These are phyloP conservation scores for Posidonia australis DNA, from an alignment of 106 monocot species.

Conservation along the genomic window DNA sequence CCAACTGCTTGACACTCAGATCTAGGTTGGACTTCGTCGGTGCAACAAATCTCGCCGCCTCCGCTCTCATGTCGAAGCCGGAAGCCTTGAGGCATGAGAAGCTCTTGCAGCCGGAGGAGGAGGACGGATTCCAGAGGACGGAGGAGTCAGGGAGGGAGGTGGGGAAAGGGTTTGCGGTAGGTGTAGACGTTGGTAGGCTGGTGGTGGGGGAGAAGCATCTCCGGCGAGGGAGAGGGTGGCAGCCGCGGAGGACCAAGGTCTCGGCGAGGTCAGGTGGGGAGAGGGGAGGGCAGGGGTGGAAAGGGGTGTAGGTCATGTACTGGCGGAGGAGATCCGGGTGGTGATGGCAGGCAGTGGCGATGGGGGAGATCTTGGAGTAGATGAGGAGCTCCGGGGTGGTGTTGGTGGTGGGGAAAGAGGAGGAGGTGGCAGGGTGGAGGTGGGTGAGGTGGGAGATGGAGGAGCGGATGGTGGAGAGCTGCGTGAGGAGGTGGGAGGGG, in stretches of 20 bases:
- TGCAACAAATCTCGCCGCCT: slow-evolving; percentile 34
- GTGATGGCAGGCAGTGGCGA: slow-evolving; percentile 85
- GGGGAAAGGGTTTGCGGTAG: slow-evolving; percentile 7
- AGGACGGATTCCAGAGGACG: slow-evolving; percentile 31
- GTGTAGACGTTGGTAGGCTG: slow-evolving; percentile 18
- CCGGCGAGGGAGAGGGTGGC: slow-evolving; percentile 98
- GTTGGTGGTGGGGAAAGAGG: slow-evolving; percentile 1
- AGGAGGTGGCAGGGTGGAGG: neutral
- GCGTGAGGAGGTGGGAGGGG: slow-evolving; percentile 37
- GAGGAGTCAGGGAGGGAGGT: slow-evolving; percentile 42
- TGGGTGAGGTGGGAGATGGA: neutral
- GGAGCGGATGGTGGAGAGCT: slow-evolving; percentile 42
- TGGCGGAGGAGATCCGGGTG: slow-evolving; percentile 87
- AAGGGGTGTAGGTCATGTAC: slow-evolving; percentile 92
- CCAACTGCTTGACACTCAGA: slow-evolving; percentile 60
- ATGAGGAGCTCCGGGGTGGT: slow-evolving; percentile 43
- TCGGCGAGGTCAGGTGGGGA: slow-evolving; percentile 49
- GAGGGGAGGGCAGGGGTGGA: slow-evolving; percentile 59
- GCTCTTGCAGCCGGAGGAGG: slow-evolving; percentile 30
- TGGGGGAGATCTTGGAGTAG: slow-evolving; percentile 53
- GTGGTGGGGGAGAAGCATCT: slow-evolving; percentile 78
- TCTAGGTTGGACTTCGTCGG: slow-evolving; percentile 49
- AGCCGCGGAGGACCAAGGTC: slow-evolving; percentile 80
- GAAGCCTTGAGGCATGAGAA: slow-evolving; percentile 45
- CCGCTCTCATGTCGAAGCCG: slow-evolving; percentile 30